A percentile compares a stretch with the other conserved stretches of the same genome.
Conservation (phyloP, 1,139 yeast species). For the Pneumocystis jirovecii region DNA sequence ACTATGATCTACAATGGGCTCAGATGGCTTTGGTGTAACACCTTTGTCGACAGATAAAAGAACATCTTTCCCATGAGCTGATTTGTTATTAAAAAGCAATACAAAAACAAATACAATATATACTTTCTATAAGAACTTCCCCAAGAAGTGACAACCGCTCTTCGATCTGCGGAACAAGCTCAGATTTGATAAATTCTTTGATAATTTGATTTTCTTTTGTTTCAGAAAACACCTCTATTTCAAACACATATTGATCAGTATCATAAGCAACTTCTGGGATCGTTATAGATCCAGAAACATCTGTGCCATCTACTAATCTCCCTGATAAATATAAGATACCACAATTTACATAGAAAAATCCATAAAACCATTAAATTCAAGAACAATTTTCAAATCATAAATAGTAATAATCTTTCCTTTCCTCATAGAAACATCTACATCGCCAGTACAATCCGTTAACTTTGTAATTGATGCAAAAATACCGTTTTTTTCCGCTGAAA, state of each 20-base stretch:
- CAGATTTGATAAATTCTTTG: slow-evolving; percentile 38
- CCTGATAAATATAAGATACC: background rate
- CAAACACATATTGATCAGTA: slow-evolving; percentile 70
- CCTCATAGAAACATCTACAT: slow-evolving; percentile 89
- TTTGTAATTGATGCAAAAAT: slow-evolving; percentile 34
- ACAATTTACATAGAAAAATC: slow-evolving; percentile 16
- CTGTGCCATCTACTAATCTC: slow-evolving; percentile 23
- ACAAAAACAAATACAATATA: background rate
- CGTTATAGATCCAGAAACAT: slow-evolving; percentile 49
- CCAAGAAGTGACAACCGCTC: slow-evolving; percentile 51
- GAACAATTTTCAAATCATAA: slow-evolving; percentile 59
- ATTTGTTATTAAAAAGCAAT: background rate
- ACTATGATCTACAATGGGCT: slow-evolving; percentile 16
- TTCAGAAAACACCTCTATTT: slow-evolving; percentile 40
- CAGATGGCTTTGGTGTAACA: slow-evolving; percentile 50
- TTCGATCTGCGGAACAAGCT: slow-evolving; percentile 58
- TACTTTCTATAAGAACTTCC: slow-evolving; percentile 43
- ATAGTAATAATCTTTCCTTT: slow-evolving; percentile 91
- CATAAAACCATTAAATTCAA: slow-evolving; percentile 40
- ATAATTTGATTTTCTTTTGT: slow-evolving; percentile 38
- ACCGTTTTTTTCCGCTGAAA: slow-evolving; percentile 29
- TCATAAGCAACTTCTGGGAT: slow-evolving; percentile 93
- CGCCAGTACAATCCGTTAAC: slow-evolving; percentile 73
- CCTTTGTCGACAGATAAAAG: slow-evolving; percentile 59
- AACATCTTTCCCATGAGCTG: slow-evolving; percentile 66